phyloP scores from a whole-genome alignment of 371 early-diverging fungal genomes.

The Rhizopus stolonifer region DNA sequence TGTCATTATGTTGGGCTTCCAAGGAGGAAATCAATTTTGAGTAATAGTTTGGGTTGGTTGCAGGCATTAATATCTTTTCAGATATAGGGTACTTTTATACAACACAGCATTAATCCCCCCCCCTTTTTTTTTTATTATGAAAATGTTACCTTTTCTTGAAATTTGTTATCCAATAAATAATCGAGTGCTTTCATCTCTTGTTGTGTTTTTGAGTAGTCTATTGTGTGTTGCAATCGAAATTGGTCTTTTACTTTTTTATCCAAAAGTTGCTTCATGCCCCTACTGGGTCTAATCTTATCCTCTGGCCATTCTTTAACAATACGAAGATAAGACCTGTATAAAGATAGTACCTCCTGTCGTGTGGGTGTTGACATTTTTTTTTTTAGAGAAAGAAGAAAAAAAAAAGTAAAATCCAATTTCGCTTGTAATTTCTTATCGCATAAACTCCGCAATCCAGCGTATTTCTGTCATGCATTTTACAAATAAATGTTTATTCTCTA shows the following conservation, averaged over 20 bases:
- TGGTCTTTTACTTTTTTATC: slow-evolving; percentile 53
- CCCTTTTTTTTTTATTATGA: neutral
- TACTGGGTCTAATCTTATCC: slow-evolving; percentile 60
- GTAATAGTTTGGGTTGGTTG: slow-evolving; percentile 64
- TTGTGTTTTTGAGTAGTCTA: slow-evolving; percentile 38
- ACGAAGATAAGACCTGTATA: slow-evolving; percentile 56
- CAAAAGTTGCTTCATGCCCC: slow-evolving; percentile 61
- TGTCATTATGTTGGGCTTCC: slow-evolving; percentile 26
- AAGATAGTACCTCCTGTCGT: slow-evolving; percentile 30
- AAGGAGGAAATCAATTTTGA: slow-evolving; percentile 51
- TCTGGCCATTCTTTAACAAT: slow-evolving; percentile 58
- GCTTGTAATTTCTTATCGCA: neutral
- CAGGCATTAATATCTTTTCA: slow-evolving; percentile 56
- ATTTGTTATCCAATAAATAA: slow-evolving; percentile 48
- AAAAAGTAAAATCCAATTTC: neutral
- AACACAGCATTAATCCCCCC: neutral
- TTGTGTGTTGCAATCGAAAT: slow-evolving; percentile 32
- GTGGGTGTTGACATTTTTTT: slow-evolving; percentile 12
- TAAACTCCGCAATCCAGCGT: neutral
- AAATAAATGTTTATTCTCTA: slow-evolving; percentile 42
- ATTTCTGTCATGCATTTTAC: neutral
- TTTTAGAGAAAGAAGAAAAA: neutral
- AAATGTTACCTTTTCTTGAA: slow-evolving; percentile 52
- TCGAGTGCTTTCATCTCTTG: slow-evolving; percentile 53
- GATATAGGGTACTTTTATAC: slow-evolving; percentile 55